Conservation (phyloP, 805 yeast genomes). For the Barnettozyma wickerhamii region DNA sequence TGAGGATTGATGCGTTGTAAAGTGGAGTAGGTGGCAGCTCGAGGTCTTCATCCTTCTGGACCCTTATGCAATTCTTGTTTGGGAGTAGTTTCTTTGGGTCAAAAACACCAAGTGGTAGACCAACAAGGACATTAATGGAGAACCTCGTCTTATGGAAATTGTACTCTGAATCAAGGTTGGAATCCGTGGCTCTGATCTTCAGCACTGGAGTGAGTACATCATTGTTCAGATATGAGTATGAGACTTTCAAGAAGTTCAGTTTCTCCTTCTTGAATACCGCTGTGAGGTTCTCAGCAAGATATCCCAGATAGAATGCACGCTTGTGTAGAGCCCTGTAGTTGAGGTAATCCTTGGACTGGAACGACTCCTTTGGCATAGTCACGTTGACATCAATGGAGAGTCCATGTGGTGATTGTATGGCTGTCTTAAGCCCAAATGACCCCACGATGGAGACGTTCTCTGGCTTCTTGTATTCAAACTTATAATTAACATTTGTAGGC, state of each 20-base stretch:
- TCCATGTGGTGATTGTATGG: slow-evolving; percentile 58
- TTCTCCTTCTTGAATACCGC: slow-evolving; percentile 48
- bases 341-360: slow-evolving; percentile 84
- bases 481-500: slow-evolving; percentile 69
- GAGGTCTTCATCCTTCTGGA: slow-evolving; percentile 34
- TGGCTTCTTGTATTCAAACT: slow-evolving; percentile 67
- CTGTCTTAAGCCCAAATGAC: slow-evolving; percentile 83
- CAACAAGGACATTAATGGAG: slow-evolving; percentile 66
- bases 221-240: slow-evolving; percentile 69
- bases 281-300: slow-evolving; percentile 62
- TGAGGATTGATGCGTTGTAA: slow-evolving; percentile 76
- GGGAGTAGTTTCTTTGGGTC: slow-evolving; percentile 74
- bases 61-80: slow-evolving; percentile 76
- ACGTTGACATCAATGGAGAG: slow-evolving; percentile 73
- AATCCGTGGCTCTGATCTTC: slow-evolving; percentile 52
- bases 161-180: slow-evolving; percentile 38
- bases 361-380: slow-evolving; percentile 71
- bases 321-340: slow-evolving; percentile 89
- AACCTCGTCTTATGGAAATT: slow-evolving; percentile 70
- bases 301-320: slow-evolving; percentile 82
- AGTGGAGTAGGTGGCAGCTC: slow-evolving; percentile 73
- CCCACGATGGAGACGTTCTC: slow-evolving; percentile 77
- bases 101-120: slow-evolving; percentile 67
- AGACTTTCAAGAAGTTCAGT: slow-evolving; percentile 44
- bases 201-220: slow-evolving; percentile 76